phyloP scores from a whole-genome alignment of 768 basidiomycete species.

The Rhodocollybia butyracea region DNA sequence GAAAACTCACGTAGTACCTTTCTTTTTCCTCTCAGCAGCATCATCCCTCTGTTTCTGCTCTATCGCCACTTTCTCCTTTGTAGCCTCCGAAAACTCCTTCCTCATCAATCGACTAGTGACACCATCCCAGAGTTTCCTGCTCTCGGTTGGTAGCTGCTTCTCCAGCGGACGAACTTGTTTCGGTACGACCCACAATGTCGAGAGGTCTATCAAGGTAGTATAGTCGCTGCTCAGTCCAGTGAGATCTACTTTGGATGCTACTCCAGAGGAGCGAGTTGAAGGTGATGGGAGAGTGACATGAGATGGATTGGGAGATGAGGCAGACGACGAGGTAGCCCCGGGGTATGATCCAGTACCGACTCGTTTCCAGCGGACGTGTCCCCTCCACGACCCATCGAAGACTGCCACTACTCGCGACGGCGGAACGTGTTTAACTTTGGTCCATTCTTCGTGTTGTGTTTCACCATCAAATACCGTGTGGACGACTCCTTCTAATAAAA shows the following conservation, averaged over 20 bases:
- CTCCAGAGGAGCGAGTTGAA: conserved; percentile 27
- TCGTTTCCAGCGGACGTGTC: conserved; percentile 75
- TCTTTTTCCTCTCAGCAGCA: conserved; percentile 82
- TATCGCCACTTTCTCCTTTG: conserved; percentile 84
- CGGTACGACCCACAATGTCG: conserved; percentile 65
- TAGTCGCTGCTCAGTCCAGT: conserved; percentile 48
- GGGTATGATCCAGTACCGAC: conserved; percentile 45
- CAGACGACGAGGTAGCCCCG: conserved; percentile 34
- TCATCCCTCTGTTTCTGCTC: conserved; percentile 93
- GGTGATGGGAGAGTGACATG: conserved; percentile 39
- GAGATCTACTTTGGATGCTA: conserved; percentile 45
- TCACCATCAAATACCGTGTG: conserved; percentile 73
- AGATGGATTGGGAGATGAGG: conserved; percentile 47
- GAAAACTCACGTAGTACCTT: conserved; percentile 67
- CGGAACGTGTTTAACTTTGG: conserved; percentile 89
- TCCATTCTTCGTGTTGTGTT: conserved; percentile 67
- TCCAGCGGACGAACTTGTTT: conserved; percentile 83
- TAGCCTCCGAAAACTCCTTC: conserved; percentile 92
- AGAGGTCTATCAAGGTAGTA: conserved; percentile 72
- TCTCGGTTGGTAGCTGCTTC: conserved; percentile 78
- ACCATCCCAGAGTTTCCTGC: conserved; percentile 81
- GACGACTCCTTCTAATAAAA: conserved; percentile 84
- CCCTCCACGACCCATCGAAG: conserved; percentile 88
- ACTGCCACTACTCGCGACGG: conserved; percentile 69
- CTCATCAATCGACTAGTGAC: conserved; percentile 71